Percentiles rank a stretch among this genome's conserved stretches.
phyloP scores from a whole-genome alignment of 2,329 filamentous ascomycete genomes.

The Colletotrichum falcatum region DNA sequence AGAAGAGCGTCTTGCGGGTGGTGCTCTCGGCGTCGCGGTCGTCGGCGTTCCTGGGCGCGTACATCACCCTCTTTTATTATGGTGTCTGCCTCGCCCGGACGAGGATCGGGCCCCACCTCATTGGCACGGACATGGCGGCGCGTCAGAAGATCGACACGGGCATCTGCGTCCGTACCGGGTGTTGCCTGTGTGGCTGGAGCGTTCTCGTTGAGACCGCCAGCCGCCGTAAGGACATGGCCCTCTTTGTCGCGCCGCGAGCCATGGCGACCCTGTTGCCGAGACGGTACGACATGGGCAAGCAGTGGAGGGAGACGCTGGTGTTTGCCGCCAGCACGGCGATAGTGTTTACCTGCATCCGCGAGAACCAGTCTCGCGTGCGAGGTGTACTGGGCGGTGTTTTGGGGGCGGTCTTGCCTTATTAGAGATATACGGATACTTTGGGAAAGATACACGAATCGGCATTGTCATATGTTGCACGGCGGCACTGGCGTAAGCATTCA shows the following conservation, averaged over 20 bases:
- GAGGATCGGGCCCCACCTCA: conserved; percentile 75
- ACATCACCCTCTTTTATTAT: conserved; percentile 86
- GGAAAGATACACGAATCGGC: background rate
- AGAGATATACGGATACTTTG: conserved; percentile 27
- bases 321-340: conserved; percentile 78
- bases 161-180: conserved; percentile 78
- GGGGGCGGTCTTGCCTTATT: conserved; percentile 59
- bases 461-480: background rate
- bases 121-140: conserved; percentile 63
- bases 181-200: conserved; percentile 84
- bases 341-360: conserved; percentile 74
- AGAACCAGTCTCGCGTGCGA: conserved; percentile 72
- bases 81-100: conserved; percentile 83
- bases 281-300: conserved; percentile 70
- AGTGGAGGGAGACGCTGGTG: conserved; percentile 74
- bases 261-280: conserved; percentile 80
- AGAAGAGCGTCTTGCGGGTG: conserved; percentile 59
- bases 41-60: conserved; percentile 81
- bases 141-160: conserved; percentile 69
- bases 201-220: conserved; percentile 76
- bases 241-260: conserved; percentile 85
- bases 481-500: background rate
- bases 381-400: conserved; percentile 76
- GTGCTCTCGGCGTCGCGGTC: conserved; percentile 74
- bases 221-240: conserved; percentile 78